Evolutionary conservation across 2,329 filamentous ascomycete species (phyloP).

Genomic region (Pestalotiopsis sp.): DNA sequence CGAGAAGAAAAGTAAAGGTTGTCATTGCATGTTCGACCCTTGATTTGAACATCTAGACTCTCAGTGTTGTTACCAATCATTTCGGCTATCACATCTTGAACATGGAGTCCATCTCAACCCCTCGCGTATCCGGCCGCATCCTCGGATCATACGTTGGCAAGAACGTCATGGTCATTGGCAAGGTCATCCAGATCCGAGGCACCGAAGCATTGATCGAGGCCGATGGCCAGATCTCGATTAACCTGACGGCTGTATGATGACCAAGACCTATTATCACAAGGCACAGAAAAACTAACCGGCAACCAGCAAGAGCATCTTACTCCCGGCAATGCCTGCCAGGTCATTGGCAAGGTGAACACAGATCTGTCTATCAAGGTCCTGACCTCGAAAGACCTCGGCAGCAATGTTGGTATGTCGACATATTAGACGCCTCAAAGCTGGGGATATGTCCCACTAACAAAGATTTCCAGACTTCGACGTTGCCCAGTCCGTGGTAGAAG

Average conservation of each 20-base stretch:
- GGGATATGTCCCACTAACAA: constrained; percentile 5
- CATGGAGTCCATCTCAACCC: constrained; percentile 74
- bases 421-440: not conserved
- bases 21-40: not conserved
- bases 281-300: not conserved
- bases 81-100: constrained; percentile 18
- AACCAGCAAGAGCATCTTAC: constrained; percentile 70
- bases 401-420: constrained; percentile 63
- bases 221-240: constrained; percentile 73
- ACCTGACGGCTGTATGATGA: constrained; percentile 69
- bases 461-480: constrained; percentile 69
- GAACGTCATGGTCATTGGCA: constrained; percentile 84
- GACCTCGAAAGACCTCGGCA: constrained; percentile 70
- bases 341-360: constrained; percentile 79
- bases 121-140: constrained; percentile 80
- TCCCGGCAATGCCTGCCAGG: constrained; percentile 70
- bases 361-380: constrained; percentile 75
- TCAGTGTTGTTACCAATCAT: not conserved
- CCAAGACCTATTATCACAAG: not conserved
- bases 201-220: constrained; percentile 81
- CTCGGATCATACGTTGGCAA: constrained; percentile 75
- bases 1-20: not conserved
- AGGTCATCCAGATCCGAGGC: constrained; percentile 79
- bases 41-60: not conserved
- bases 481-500: constrained; percentile 80